Conservation (phyloP, 495 filamentous ascomycete genomes). For the Lasiosphaeriaceae sp. region DNA sequence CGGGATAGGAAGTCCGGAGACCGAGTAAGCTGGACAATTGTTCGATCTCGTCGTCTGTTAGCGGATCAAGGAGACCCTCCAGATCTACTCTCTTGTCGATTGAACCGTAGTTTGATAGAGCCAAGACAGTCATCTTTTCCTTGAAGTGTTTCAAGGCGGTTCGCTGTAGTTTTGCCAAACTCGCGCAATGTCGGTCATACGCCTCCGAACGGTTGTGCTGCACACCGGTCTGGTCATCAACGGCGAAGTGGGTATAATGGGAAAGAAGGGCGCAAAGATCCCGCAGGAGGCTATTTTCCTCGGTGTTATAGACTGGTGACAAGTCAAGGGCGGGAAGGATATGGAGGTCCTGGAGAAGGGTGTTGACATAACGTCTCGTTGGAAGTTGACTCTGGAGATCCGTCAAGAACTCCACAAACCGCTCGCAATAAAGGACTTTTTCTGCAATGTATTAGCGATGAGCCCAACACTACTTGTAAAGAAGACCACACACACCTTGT, state of each 20-base stretch:
- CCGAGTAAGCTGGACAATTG: slow-evolving; percentile 68
- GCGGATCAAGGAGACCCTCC: slow-evolving; percentile 65
- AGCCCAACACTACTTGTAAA: background rate
- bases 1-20: slow-evolving; percentile 75
- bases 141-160: slow-evolving; percentile 80
- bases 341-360: slow-evolving; percentile 85
- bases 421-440: slow-evolving; percentile 80
- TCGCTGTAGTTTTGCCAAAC: slow-evolving; percentile 76
- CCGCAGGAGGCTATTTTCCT: slow-evolving; percentile 72
- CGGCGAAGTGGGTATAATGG: slow-evolving; percentile 83
- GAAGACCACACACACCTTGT: background rate
- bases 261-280: slow-evolving; percentile 75
- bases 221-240: slow-evolving; percentile 85
- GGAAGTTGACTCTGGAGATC: slow-evolving; percentile 93
- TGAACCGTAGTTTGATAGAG: slow-evolving; percentile 86
- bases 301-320: slow-evolving; percentile 70
- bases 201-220: slow-evolving; percentile 68
- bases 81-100: slow-evolving; percentile 78
- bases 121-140: slow-evolving; percentile 83
- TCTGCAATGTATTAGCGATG: slow-evolving; percentile 38
- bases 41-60: slow-evolving; percentile 70
- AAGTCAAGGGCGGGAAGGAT: slow-evolving; percentile 76
- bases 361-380: slow-evolving; percentile 90
- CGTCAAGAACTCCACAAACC: slow-evolving; percentile 84
- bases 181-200: slow-evolving; percentile 72